Evolutionary conservation across 768 basidiomycete species (phyloP).

Genomic region (Austroboletus festivus): DNA sequence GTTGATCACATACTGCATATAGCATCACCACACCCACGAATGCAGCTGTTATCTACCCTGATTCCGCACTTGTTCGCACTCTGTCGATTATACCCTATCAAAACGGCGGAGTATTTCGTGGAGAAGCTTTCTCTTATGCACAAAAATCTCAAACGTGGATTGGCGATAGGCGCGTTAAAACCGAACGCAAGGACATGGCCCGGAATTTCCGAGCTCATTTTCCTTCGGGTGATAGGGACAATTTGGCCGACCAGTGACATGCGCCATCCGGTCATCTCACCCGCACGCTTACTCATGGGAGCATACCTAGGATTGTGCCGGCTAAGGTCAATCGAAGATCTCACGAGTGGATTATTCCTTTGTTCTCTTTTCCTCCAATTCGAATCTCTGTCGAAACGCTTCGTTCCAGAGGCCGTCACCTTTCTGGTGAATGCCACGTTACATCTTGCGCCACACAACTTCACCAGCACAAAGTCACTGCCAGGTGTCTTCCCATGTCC

Average conservation of each 20-base stretch:
- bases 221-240: slow-evolving; percentile 76
- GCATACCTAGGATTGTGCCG: slow-evolving; percentile 86
- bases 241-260: slow-evolving; percentile 96
- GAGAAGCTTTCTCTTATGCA: slow-evolving; percentile 87
- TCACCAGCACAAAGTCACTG: slow-evolving; percentile 41
- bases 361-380: slow-evolving; percentile 84
- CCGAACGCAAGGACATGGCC: slow-evolving; percentile 83
- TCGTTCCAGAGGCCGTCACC: slow-evolving; percentile 86
- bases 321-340: slow-evolving; percentile 68
- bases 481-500: slow-evolving; percentile 73
- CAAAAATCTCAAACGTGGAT: slow-evolving; percentile 84
- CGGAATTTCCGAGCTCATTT: slow-evolving; percentile 71
- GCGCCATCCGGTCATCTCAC: slow-evolving; percentile 84
- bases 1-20: slow-evolving; percentile 86
- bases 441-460: slow-evolving; percentile 67
- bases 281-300: slow-evolving; percentile 83
- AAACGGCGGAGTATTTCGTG: slow-evolving; percentile 74
- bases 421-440: slow-evolving; percentile 72
- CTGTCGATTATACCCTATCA: slow-evolving; percentile 75
- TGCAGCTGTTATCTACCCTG: slow-evolving; percentile 59
- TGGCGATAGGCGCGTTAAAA: slow-evolving; percentile 63
- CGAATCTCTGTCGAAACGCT: slow-evolving; percentile 78
- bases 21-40: slow-evolving; percentile 62
- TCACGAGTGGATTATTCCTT: slow-evolving; percentile 85
- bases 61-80: slow-evolving; percentile 78